Evolutionary conservation across 805 yeast species (phyloP).

Genomic region (Candida tallmaniae): DNA sequence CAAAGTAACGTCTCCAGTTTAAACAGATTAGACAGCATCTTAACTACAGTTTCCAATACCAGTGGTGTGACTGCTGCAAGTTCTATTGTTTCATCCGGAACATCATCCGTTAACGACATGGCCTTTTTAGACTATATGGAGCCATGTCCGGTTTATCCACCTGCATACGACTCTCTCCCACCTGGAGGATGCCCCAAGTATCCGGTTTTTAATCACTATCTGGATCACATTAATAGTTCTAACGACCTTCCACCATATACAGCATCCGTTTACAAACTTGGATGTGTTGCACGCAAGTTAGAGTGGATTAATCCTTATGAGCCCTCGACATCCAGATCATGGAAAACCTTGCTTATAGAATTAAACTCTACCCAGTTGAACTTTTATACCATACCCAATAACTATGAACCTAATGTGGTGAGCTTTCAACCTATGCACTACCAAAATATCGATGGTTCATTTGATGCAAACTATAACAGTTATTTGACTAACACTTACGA

Average conservation of each 20-base stretch:
- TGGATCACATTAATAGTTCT: neutral
- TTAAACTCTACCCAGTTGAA: slow-evolving; percentile 84
- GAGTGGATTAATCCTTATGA: slow-evolving; percentile 82
- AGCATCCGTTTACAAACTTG: slow-evolving; percentile 60
- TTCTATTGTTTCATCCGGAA: too few species aligned
- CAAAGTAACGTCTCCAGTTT: neutral
- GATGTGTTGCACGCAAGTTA: slow-evolving; percentile 56
- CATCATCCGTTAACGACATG: slow-evolving; percentile 12
- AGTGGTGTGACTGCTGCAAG: too few species aligned
- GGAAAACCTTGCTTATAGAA: slow-evolving; percentile 69
- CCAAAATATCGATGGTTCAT: slow-evolving; percentile 3
- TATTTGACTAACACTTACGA: slow-evolving; percentile 21
- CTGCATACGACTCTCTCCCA: slow-evolving; percentile 30
- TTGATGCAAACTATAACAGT: slow-evolving; percentile 12
- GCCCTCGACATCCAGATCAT: slow-evolving; percentile 57
- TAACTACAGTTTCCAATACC: too few species aligned
- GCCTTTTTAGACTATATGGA: slow-evolving; percentile 30
- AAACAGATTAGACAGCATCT: too few species aligned
- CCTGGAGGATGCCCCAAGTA: slow-evolving; percentile 44
- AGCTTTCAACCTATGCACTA: slow-evolving; percentile 12
- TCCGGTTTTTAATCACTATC: slow-evolving; percentile 18
- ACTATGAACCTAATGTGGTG: slow-evolving; percentile 24
- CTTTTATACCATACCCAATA: slow-evolving; percentile 45
- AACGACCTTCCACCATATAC: slow-evolving; percentile 59
- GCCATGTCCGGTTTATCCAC: slow-evolving; percentile 37